Conservation (phyloP, 2,329 filamentous ascomycete species). For the Microcyclospora pomicola region DNA sequence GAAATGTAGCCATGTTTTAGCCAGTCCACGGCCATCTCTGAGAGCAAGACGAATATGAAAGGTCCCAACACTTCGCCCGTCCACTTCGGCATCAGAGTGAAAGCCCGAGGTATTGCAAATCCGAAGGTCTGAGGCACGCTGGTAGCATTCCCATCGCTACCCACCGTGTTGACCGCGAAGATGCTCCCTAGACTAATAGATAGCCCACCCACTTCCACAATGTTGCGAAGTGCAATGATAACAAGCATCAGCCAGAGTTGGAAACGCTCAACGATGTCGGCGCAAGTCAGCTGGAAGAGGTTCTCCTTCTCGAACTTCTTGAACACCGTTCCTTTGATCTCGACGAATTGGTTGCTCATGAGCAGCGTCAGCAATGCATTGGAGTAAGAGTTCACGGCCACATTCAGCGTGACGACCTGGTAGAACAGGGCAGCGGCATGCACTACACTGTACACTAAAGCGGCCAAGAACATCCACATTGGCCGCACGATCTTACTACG, state of each 20-base stretch:
- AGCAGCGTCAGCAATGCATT: constrained; percentile 86
- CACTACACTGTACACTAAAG: constrained; percentile 72
- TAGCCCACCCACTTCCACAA: constrained; percentile 85
- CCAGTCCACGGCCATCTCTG: constrained; percentile 93
- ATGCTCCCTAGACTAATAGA: constrained; percentile 33
- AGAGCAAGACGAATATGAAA: constrained; percentile 85
- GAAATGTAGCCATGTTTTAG: constrained; percentile 96
- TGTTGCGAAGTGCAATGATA: constrained; percentile 90
- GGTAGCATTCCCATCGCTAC: constrained; percentile 16
- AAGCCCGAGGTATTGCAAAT: constrained; percentile 76
- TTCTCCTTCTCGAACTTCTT: constrained; percentile 99
- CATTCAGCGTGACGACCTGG: constrained; percentile 93
- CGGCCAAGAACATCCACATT: constrained; percentile 79
- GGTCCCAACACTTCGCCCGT: constrained; percentile 82
- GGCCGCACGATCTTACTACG: constrained; percentile 83
- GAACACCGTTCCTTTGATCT: constrained; percentile 97
- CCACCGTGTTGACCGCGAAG: constrained; percentile 6
- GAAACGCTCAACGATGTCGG: constrained; percentile 92
- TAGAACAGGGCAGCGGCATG: constrained; percentile 87
- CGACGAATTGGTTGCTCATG: constrained; percentile 95
- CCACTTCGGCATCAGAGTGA: constrained; percentile 77
- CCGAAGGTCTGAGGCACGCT: constrained; percentile 32
- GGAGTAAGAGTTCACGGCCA: constrained; percentile 96
- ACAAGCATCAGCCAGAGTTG: constrained; percentile 95
- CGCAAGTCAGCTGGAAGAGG: constrained; percentile 88